Conservation (phyloP, 2,329 filamentous ascomycete genomes). For the Trichoderma citrinoviride region DNA sequence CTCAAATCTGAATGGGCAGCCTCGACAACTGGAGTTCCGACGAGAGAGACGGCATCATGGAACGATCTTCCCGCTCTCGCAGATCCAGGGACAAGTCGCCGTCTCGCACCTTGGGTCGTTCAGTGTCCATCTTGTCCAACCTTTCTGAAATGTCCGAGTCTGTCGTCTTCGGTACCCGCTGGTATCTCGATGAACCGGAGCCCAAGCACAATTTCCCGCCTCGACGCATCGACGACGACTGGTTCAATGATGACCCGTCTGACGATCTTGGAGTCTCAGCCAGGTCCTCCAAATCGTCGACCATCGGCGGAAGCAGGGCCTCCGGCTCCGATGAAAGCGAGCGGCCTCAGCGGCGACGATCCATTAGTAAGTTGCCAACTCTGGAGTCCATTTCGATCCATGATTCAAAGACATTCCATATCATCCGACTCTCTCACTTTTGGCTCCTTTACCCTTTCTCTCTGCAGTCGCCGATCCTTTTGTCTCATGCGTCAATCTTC, state of each 20-base stretch:
- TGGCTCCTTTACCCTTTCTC: neutral
- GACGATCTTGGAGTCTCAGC: neutral
- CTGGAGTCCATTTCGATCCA: neutral
- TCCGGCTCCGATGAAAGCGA: neutral
- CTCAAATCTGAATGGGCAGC: neutral
- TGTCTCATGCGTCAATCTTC: constrained; percentile 14
- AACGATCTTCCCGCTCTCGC: constrained; percentile 49
- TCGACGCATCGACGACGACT: constrained; percentile 11
- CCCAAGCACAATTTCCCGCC: neutral
- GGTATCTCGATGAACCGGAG: neutral
- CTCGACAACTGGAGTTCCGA: constrained; percentile 2
- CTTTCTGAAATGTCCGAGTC: constrained; percentile 32
- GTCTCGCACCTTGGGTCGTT: constrained; percentile 41
- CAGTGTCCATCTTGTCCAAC: constrained; percentile 48
- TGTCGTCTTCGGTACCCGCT: neutral
- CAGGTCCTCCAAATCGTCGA: neutral
- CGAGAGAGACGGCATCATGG: constrained; percentile 37
- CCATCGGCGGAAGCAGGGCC: too few relatives aligned
- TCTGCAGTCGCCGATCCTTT: constrained; percentile 12
- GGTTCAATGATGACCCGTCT: neutral
- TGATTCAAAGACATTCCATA: too few relatives aligned
- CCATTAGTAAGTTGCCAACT: constrained; percentile 23
- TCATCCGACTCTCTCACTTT: neutral
- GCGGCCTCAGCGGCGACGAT: neutral
- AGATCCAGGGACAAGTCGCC: constrained; percentile 46